These are phyloP conservation scores for Melaleuca quinquenervia DNA, from an alignment of 345 rosid species.

Conservation along the genomic window DNA sequence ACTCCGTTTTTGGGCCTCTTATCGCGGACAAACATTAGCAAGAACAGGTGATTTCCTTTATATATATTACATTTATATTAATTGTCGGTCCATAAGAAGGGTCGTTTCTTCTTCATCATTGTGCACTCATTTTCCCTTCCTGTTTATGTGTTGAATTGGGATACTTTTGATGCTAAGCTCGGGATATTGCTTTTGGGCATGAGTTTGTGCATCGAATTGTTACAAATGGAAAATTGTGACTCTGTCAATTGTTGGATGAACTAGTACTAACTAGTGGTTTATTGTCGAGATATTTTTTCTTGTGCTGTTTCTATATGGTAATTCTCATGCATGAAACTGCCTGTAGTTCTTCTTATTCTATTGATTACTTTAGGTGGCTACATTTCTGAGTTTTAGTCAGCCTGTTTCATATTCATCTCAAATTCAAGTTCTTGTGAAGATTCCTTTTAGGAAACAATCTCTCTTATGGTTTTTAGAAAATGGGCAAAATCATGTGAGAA, in stretches of 20 bases:
- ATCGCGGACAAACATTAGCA: slow-evolving; percentile 94
- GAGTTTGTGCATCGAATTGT: not conserved
- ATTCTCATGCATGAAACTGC: not conserved
- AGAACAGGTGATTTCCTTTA: slow-evolving; percentile 53
- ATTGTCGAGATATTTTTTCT: not conserved
- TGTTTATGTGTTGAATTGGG: not conserved
- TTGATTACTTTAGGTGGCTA: not conserved
- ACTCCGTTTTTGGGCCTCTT: slow-evolving; percentile 99
- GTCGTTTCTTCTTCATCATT: not conserved
- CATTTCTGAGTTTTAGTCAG: not conserved
- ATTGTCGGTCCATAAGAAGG: not conserved
- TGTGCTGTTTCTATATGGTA: not conserved
- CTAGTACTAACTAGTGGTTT: not conserved
- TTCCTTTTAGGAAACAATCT: not conserved
- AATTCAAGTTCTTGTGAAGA: not conserved
- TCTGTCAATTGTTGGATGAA: not conserved
- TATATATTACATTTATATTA: not conserved
- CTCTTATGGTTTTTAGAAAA: not conserved
- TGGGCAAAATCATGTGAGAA: not conserved
- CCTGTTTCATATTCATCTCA: not conserved
- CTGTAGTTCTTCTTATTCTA: not conserved
- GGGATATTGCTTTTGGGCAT: not conserved
- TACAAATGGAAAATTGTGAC: not conserved
- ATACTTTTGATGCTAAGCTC: not conserved
- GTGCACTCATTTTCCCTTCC: not conserved